Evolutionary conservation across 1,284 basidiomycete genomes (phyloP).

Genomic region (Cutaneotrichosporon spelunceum): DNA sequence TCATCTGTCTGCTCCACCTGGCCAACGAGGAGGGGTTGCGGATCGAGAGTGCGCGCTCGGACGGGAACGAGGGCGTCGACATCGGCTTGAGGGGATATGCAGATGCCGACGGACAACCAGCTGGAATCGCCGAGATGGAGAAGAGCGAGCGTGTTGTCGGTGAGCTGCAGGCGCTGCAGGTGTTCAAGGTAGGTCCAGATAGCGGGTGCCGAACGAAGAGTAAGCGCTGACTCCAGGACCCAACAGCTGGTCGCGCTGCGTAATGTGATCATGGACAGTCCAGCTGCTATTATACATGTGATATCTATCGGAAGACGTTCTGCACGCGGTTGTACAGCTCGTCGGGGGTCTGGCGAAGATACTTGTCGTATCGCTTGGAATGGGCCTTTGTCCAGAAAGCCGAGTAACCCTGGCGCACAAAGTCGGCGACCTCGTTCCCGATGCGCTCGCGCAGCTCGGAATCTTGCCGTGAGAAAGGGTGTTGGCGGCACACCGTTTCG

Average conservation of each 20-base stretch:
- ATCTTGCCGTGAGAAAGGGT: slow-evolving; percentile 42
- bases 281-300: slow-evolving; percentile 7
- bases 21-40: slow-evolving; percentile 92
- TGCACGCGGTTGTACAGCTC: slow-evolving; percentile 36
- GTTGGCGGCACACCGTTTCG: slow-evolving; percentile 36
- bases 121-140: slow-evolving; percentile 29
- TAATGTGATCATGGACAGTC: slow-evolving; percentile 17
- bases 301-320: slow-evolving; percentile 37
- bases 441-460: slow-evolving; percentile 48
- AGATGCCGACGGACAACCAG: slow-evolving; percentile 23
- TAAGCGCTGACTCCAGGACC: slow-evolving; percentile 31
- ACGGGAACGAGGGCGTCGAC: slow-evolving; percentile 52
- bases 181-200: slow-evolving; percentile 43
- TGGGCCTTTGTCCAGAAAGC: slow-evolving; percentile 34
- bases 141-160: slow-evolving; percentile 44
- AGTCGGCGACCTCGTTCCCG: slow-evolving; percentile 38
- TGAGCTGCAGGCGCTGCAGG: slow-evolving; percentile 49
- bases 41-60: slow-evolving; percentile 58
- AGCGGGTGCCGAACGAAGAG: not conserved
- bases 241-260: slow-evolving; percentile 45
- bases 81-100: slow-evolving; percentile 43
- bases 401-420: slow-evolving; percentile 37
- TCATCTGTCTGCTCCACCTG: slow-evolving; percentile 92
- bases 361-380: slow-evolving; percentile 43
- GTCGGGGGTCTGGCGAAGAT: slow-evolving; percentile 41